Conservation (phyloP, 345 rosid genomes). For the Euphorbia tirucalli region DNA sequence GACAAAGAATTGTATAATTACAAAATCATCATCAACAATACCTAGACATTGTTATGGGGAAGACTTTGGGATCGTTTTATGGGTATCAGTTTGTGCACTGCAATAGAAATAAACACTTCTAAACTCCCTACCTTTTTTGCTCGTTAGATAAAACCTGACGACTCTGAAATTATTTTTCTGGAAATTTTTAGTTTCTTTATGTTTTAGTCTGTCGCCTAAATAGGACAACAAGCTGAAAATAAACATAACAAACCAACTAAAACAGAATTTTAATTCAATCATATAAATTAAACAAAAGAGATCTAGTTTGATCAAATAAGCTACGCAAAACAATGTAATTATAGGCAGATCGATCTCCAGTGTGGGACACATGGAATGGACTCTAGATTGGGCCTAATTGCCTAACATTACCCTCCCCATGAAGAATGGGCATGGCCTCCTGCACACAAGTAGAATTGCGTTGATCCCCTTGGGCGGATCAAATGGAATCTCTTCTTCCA, state of each 20-base stretch:
- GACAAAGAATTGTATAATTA: neutral
- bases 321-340: no score
- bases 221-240: neutral
- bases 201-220: neutral
- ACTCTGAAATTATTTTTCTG: no score
- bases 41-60: neutral
- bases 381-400: neutral
- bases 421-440: neutral
- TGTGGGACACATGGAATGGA: neutral
- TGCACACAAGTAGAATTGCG: no score
- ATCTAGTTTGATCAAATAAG: neutral
- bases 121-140: neutral
- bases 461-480: no score
- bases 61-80: no score
- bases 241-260: neutral
- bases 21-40: neutral
- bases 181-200: no score
- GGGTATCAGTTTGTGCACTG: no score
- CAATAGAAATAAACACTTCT: no score
- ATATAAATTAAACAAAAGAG: no score
- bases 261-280: no score
- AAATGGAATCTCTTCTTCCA: no score
- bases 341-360: neutral
- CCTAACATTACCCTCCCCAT: neutral
- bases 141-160: neutral